Conservation (phyloP, 768 basidiomycete genomes). For the Macrolepiota albuminosa region DNA sequence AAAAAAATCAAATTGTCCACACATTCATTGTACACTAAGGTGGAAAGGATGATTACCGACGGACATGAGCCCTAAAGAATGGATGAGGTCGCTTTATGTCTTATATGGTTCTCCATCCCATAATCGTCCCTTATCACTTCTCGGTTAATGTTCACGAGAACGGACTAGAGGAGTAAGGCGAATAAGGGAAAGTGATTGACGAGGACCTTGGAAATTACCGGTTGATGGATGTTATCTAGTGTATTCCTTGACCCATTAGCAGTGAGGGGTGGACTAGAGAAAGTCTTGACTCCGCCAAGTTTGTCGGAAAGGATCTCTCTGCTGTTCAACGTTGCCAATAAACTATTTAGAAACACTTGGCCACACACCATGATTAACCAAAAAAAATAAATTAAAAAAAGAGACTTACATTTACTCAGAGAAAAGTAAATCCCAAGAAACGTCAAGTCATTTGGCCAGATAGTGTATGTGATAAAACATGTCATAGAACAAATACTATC, state of each 20-base stretch:
- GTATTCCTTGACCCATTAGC: background rate
- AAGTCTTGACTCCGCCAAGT: conserved; percentile 15
- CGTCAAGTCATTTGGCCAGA: conserved; percentile 42
- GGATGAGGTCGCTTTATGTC: background rate
- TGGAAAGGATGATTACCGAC: background rate
- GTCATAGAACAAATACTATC: conserved; percentile 23
- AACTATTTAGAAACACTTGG: conserved; percentile 28
- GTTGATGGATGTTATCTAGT: background rate
- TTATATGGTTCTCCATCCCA: background rate
- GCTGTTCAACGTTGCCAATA: conserved; percentile 27
- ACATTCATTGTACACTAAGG: background rate
- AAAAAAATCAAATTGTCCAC: background rate
- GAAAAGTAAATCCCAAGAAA: conserved; percentile 45
- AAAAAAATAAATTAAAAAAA: background rate
- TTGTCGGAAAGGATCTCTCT: conserved; percentile 18
- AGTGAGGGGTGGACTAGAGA: conserved; percentile 6
- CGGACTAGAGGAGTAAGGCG: conserved; percentile 1
- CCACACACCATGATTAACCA: background rate
- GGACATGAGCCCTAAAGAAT: background rate
- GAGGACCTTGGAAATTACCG: background rate
- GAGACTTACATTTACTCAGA: conserved; percentile 35
- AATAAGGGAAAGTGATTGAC: background rate
- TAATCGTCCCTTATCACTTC: conserved; percentile 2
- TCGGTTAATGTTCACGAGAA: conserved; percentile 13
- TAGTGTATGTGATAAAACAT: conserved; percentile 31